phyloP scores from a whole-genome alignment of 768 basidiomycete species.

The Lactarius vividus region DNA sequence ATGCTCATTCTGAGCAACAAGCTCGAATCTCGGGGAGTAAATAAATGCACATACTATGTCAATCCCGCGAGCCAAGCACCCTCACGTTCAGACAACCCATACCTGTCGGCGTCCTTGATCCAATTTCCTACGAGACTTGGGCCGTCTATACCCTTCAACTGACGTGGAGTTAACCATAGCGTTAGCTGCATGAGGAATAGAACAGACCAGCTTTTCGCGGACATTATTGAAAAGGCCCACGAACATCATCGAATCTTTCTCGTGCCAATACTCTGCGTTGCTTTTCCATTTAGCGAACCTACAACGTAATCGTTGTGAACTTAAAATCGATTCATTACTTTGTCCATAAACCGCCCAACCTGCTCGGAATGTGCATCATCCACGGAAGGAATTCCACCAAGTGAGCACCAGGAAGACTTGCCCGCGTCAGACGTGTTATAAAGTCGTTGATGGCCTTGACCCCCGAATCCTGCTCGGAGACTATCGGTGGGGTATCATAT shows the following conservation, averaged over 20 bases:
- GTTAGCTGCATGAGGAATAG: not conserved
- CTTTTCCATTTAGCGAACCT: conserved; percentile 29
- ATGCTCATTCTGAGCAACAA: too few species aligned
- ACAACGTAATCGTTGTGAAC: not conserved
- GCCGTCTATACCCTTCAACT: conserved; percentile 22
- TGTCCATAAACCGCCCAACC: not conserved
- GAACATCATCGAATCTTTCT: conserved; percentile 24
- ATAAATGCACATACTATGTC: too few species aligned
- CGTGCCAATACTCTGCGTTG: conserved; percentile 26
- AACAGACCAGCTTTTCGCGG: conserved; percentile 16
- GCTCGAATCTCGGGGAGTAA: too few species aligned
- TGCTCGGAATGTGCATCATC: conserved; percentile 28
- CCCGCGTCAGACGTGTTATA: conserved; percentile 18
- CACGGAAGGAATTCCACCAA: conserved; percentile 27
- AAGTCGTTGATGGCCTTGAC: conserved; percentile 25
- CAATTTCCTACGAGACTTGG: conserved; percentile 11
- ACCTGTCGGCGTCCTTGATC: conserved; percentile 17
- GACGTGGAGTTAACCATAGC: not conserved
- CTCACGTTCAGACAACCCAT: conserved; percentile 1
- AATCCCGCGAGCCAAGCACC: too few species aligned
- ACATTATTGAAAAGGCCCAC: conserved; percentile 19
- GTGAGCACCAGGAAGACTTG: conserved; percentile 24
- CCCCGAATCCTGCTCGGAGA: conserved; percentile 15
- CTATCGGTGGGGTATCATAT: conserved; percentile 22
- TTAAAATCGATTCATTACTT: not conserved